Evolutionary conservation across 2,329 filamentous ascomycete species (phyloP).

Genomic region (Balansia obtecta): DNA sequence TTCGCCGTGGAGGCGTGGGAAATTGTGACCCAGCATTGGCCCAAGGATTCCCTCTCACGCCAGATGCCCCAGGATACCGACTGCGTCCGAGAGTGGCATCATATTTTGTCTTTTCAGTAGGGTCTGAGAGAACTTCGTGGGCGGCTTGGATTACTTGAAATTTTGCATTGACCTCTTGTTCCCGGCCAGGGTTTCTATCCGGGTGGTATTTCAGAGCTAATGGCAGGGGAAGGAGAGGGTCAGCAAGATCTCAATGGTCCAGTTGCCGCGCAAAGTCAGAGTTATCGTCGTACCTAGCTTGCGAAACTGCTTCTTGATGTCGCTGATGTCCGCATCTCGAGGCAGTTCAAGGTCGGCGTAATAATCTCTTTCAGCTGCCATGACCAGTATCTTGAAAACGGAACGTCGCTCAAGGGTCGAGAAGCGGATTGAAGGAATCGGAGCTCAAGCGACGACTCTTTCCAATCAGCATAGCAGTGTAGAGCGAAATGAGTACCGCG

Average conservation of each 20-base stretch:
- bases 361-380: conserved; percentile 52
- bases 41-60: conserved; percentile 47
- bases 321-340: conserved; percentile 53
- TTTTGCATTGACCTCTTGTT: conserved; percentile 65
- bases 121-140: conserved; percentile 57
- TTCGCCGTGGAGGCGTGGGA: conserved; percentile 35
- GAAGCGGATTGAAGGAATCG: neutral
- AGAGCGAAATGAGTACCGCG: neutral
- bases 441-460: neutral
- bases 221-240: conserved; percentile 6
- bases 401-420: neutral
- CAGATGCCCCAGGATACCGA: conserved; percentile 36
- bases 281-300: conserved; percentile 52
- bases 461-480: conserved; percentile 9
- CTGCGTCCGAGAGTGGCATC: conserved; percentile 31
- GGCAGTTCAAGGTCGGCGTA: conserved; percentile 72
- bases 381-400: conserved; percentile 8
- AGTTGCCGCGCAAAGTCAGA: neutral
- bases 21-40: conserved; percentile 35
- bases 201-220: conserved; percentile 76
- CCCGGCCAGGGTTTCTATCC: conserved; percentile 75
- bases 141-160: conserved; percentile 82
- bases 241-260: conserved; percentile 8
- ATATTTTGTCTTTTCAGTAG: conserved; percentile 37
- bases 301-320: conserved; percentile 78